Evolutionary conservation across 192 early-diverging fungal genomes (phyloP).

Genomic region (Allomyces macrogynus): DNA sequence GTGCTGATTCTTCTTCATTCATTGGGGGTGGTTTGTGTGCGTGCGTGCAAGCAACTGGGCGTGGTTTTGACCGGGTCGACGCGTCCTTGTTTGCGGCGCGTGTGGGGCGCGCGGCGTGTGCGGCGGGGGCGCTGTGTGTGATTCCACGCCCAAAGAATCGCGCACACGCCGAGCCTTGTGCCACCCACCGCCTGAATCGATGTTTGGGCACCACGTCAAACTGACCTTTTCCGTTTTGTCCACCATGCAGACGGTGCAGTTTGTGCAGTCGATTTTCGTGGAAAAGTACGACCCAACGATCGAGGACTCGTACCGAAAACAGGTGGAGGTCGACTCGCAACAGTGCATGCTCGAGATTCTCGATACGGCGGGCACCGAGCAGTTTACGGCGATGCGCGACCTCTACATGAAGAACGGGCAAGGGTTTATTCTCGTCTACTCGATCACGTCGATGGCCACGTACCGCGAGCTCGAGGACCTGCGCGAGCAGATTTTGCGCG

Average conservation of each 20-base stretch:
- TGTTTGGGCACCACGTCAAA: constrained; percentile 28
- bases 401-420: constrained; percentile 51
- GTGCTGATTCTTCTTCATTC: constrained; percentile 5
- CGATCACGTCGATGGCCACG: constrained; percentile 40
- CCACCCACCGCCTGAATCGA: constrained; percentile 8
- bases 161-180: not conserved
- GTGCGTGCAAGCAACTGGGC: too few relatives aligned
- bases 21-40: not conserved
- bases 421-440: constrained; percentile 41
- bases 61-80: too few relatives aligned
- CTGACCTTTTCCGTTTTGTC: too few relatives aligned
- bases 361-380: constrained; percentile 80
- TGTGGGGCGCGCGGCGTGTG: too few relatives aligned
- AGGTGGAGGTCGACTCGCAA: constrained; percentile 91
- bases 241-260: constrained; percentile 29
- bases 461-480: constrained; percentile 40
- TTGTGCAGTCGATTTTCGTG: constrained; percentile 34
- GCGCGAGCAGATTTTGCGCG: constrained; percentile 37
- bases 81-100: constrained; percentile 1
- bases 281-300: constrained; percentile 95
- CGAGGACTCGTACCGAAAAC: constrained; percentile 93
- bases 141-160: not conserved
- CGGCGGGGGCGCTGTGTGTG: not conserved
- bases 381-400: constrained; percentile 49
- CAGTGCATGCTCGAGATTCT: constrained; percentile 93